A percentile compares a stretch with the other conserved stretches of the same genome.
These are phyloP conservation scores for Leccinum uliginosum DNA, from an alignment of 768 basidiomycete species.

Conservation along the genomic window DNA sequence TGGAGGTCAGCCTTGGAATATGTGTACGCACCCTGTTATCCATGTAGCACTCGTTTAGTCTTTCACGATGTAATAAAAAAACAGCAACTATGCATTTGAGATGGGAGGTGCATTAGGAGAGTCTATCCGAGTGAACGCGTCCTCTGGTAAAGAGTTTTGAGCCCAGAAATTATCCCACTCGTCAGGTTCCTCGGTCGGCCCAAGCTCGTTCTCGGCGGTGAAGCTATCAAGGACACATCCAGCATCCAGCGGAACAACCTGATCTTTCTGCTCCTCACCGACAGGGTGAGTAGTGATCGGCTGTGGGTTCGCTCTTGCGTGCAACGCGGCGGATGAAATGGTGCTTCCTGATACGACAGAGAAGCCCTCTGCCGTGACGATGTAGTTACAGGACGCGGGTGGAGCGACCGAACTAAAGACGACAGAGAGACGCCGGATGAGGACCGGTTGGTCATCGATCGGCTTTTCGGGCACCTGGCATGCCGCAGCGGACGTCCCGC, in stretches of 20 bases:
- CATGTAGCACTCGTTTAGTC: constrained; percentile 8
- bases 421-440: constrained; percentile 70
- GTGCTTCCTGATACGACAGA: constrained; percentile 26
- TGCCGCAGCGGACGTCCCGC: neutral
- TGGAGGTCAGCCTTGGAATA: neutral
- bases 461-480: constrained; percentile 6
- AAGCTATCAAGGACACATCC: constrained; percentile 30
- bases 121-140: constrained; percentile 26
- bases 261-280: constrained; percentile 6
- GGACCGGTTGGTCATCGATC: constrained; percentile 39
- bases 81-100: constrained; percentile 14
- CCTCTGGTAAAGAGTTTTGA: constrained; percentile 39
- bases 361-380: constrained; percentile 64
- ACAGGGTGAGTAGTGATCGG: constrained; percentile 10
- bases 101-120: neutral
- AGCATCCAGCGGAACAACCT: constrained; percentile 34
- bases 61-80: neutral
- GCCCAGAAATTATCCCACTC: constrained; percentile 50
- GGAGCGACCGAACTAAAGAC: constrained; percentile 67
- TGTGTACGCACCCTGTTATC: neutral
- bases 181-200: constrained; percentile 27
- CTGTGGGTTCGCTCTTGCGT: neutral
- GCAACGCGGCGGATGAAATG: constrained; percentile 4
- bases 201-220: constrained; percentile 16
- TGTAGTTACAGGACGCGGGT: constrained; percentile 67